Percentiles rank a stretch among this genome's conserved stretches.
These are phyloP conservation scores for Eustoma russellianum DNA, from an alignment of 257 asterid species.

Conservation along the genomic window DNA sequence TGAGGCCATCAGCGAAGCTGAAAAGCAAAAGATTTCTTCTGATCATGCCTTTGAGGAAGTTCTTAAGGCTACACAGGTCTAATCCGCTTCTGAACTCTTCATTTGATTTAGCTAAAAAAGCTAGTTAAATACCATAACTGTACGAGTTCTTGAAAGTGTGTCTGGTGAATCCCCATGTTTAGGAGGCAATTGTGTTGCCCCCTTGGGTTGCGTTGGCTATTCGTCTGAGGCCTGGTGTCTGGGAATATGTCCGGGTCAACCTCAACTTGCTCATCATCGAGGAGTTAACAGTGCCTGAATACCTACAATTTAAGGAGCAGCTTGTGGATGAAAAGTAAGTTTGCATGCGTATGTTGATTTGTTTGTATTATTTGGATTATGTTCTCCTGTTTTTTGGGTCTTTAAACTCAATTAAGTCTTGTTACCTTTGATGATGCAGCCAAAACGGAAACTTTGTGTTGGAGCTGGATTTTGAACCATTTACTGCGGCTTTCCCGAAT, in stretches of 20 bases:
- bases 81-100: background rate
- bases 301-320: constrained; percentile 77
- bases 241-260: constrained; percentile 80
- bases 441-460: constrained; percentile 68
- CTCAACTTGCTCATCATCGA: constrained; percentile 59
- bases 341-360: background rate
- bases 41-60: constrained; percentile 75
- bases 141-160: background rate
- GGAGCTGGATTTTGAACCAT: constrained; percentile 93
- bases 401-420: background rate
- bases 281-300: constrained; percentile 76
- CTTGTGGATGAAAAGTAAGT: constrained; percentile 78
- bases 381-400: background rate
- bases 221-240: constrained; percentile 89
- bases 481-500: constrained; percentile 78
- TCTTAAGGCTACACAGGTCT: constrained; percentile 71
- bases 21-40: constrained; percentile 33
- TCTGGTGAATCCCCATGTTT: background rate
- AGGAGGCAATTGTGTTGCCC: constrained; percentile 85
- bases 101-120: background rate
- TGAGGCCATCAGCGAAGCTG: constrained; percentile 43
- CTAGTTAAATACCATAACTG: background rate
- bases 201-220: constrained; percentile 98
- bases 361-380: background rate
- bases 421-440: constrained; percentile 34